A percentile compares a stretch with the other conserved stretches of the same genome.
Evolutionary conservation across 2,329 filamentous ascomycete species (phyloP).

Genomic region (Escovopsis weberi): DNA sequence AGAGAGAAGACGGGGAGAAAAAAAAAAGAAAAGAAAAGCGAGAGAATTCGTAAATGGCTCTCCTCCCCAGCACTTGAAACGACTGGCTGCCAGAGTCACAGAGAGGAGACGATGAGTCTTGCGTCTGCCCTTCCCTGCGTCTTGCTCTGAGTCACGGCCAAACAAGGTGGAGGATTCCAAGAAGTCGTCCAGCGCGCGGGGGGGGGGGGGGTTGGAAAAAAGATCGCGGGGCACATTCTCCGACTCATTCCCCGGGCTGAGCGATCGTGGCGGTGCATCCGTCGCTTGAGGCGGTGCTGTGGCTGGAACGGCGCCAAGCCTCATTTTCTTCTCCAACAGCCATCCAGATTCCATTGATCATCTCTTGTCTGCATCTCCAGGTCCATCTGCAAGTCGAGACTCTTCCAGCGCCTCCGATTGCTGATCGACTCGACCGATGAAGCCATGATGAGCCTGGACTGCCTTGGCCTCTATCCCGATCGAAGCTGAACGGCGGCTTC

Average conservation of each 20-base stretch:
- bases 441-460: no score
- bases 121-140: neutral
- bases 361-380: neutral
- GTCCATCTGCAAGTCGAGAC: no score
- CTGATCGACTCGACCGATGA: no score
- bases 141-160: slow-evolving; percentile 17
- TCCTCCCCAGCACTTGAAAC: slow-evolving; percentile 1
- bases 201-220: slow-evolving; percentile 19
- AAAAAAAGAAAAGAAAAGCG: neutral
- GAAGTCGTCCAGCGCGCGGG: slow-evolving; percentile 3
- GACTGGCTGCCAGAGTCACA: slow-evolving; percentile 4
- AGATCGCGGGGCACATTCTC: slow-evolving; percentile 17
- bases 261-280: slow-evolving; percentile 9
- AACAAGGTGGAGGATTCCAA: slow-evolving; percentile 6
- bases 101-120: slow-evolving; percentile 2
- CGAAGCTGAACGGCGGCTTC: no score
- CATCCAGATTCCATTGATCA: slow-evolving; percentile 1
- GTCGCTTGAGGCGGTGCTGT: slow-evolving; percentile 13
- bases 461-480: no score
- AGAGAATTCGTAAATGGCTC: no score
- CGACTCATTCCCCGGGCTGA: neutral
- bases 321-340: neutral
- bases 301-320: slow-evolving; percentile 4
- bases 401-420: no score
- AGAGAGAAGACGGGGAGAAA: neutral